These are phyloP conservation scores for Chrysoporthe austroafricana DNA, from an alignment of 2,329 filamentous ascomycete genomes.

Conservation along the genomic window DNA sequence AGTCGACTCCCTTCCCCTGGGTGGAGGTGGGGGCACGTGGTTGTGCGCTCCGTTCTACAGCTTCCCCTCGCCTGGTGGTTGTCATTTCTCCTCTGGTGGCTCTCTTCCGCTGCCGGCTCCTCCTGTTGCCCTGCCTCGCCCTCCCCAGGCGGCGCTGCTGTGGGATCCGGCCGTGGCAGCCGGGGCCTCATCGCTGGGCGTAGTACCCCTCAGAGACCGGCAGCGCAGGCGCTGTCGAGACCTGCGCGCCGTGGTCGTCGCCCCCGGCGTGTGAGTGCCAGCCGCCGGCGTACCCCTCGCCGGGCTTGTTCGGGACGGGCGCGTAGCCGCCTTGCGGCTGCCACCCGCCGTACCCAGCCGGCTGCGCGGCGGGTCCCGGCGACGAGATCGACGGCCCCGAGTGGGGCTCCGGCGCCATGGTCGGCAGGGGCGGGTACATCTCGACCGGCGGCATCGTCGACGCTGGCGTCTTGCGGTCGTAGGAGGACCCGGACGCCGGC, in stretches of 20 bases:
- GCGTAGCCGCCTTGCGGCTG: slow-evolving; percentile 15
- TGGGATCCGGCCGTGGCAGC: background rate
- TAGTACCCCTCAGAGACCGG: slow-evolving; percentile 19
- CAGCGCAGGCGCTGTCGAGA: slow-evolving; percentile 2
- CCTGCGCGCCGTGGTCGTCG: background rate
- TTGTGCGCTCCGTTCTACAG: background rate
- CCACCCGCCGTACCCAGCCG: slow-evolving; percentile 20
- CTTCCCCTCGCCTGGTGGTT: background rate
- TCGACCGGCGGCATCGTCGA: slow-evolving; percentile 43
- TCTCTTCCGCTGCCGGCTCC: background rate
- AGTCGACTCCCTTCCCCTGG: background rate
- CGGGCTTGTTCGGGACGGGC: slow-evolving; percentile 15
- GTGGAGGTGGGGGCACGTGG: background rate
- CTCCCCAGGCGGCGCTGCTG: background rate
- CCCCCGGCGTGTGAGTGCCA: slow-evolving; percentile 22
- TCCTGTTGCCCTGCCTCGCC: background rate
- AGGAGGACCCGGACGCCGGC: slow-evolving; percentile 33
- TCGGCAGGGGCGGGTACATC: slow-evolving; percentile 44
- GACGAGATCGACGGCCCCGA: slow-evolving; percentile 19
- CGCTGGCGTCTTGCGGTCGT: slow-evolving; percentile 47
- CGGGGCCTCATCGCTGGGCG: slow-evolving; percentile 5
- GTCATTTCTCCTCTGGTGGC: background rate
- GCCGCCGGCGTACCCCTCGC: slow-evolving; percentile 18
- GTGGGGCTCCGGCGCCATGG: slow-evolving; percentile 19
- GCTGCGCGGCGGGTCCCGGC: slow-evolving; percentile 12